phyloP scores from a whole-genome alignment of 2,329 filamentous ascomycete species.

The Calycina herbarum region DNA sequence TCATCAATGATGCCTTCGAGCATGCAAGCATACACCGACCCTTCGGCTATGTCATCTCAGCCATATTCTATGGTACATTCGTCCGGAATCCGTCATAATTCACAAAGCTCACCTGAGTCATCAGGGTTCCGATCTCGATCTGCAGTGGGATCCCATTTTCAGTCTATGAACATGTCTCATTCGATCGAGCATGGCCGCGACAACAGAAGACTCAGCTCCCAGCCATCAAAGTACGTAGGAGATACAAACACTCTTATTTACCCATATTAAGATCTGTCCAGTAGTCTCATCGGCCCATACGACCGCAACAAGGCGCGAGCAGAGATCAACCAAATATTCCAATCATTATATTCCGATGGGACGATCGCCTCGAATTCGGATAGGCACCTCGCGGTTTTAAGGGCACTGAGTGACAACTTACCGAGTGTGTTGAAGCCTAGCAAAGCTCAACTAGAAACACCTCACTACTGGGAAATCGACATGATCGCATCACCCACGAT shows the following conservation, averaged over 20 bases:
- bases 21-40: conserved; percentile 36
- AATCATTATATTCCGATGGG: conserved; percentile 39
- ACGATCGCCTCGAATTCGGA: conserved; percentile 38
- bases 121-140: conserved; percentile 39
- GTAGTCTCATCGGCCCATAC: conserved; percentile 37
- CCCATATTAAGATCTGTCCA: conserved; percentile 26
- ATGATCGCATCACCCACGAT: conserved; percentile 43
- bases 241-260: conserved; percentile 6
- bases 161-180: conserved; percentile 35
- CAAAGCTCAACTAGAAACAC: conserved; percentile 41
- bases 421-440: conserved; percentile 41
- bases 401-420: conserved; percentile 36
- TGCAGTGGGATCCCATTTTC: conserved; percentile 39
- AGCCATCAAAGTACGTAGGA: conserved; percentile 27
- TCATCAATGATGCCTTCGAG: conserved; percentile 35
- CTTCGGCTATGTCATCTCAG: conserved; percentile 34
- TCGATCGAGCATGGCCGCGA: conserved; percentile 25
- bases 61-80: conserved; percentile 40
- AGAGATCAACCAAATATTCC: conserved; percentile 40
- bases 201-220: conserved; percentile 23
- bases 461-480: conserved; percentile 45
- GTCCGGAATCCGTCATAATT: conserved; percentile 39
- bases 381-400: conserved; percentile 37
- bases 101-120: conserved; percentile 40
- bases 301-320: conserved; percentile 40